These are phyloP conservation scores for Sphaceloma murrayae DNA, from an alignment of 2,329 filamentous ascomycete genomes.

Conservation along the genomic window DNA sequence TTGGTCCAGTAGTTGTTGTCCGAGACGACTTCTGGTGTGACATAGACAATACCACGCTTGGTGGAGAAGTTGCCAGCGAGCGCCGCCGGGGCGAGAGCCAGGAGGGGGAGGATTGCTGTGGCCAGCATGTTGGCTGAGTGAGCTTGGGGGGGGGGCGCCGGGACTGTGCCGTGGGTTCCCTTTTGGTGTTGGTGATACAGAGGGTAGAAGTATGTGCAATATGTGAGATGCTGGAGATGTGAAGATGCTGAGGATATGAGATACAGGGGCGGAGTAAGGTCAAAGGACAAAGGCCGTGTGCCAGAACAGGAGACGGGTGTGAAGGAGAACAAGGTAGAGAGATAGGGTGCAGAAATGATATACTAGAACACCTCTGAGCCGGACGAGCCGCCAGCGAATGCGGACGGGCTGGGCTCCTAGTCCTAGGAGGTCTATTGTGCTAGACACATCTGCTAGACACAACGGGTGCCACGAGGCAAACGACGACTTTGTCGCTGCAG, in stretches of 20 bases:
- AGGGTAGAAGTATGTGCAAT: background rate
- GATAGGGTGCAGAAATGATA: slow-evolving; percentile 4
- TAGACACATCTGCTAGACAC: slow-evolving; percentile 17
- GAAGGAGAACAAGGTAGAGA: background rate
- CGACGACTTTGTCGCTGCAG: slow-evolving; percentile 9
- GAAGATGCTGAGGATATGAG: background rate
- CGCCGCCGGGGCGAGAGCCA: slow-evolving; percentile 16
- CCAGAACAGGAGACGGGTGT: slow-evolving; percentile 8
- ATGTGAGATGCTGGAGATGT: background rate
- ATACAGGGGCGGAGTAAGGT: background rate
- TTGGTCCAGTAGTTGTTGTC: slow-evolving; percentile 59
- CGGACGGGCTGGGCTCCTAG: background rate
- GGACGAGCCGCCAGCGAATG: background rate
- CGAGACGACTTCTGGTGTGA: slow-evolving; percentile 42
- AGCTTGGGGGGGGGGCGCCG: too few species aligned
- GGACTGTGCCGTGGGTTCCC: too few species aligned
- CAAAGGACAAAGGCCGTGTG: background rate
- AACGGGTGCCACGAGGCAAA: slow-evolving; percentile 17
- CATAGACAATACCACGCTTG: slow-evolving; percentile 65
- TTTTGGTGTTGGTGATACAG: too few species aligned
- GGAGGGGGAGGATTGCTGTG: slow-evolving; percentile 11
- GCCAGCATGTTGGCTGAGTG: slow-evolving; percentile 5
- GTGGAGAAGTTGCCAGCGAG: slow-evolving; percentile 30
- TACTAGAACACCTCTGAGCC: slow-evolving; percentile 3
- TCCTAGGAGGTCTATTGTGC: slow-evolving; percentile 8